These are phyloP conservation scores for Lactarius hengduanensis DNA, from an alignment of 768 basidiomycete genomes.

Conservation along the genomic window DNA sequence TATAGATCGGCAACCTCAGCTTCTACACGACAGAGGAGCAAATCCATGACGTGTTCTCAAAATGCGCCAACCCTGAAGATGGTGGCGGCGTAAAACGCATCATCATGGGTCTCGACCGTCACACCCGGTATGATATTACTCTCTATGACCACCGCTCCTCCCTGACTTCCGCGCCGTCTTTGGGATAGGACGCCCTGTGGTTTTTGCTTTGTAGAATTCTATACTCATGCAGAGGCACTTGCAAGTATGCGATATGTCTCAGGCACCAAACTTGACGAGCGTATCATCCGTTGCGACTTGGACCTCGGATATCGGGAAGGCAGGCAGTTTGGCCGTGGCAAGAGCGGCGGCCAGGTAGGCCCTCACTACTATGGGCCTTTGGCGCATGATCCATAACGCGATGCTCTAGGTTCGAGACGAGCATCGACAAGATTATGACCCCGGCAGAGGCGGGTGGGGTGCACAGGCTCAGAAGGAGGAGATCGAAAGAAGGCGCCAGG, in stretches of 20 bases:
- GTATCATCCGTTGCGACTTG: slow-evolving; percentile 96
- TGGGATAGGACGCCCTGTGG: slow-evolving; percentile 78
- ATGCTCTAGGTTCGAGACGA: slow-evolving; percentile 74
- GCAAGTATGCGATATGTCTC: slow-evolving; percentile 92
- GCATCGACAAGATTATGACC: slow-evolving; percentile 94
- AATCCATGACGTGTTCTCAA: slow-evolving; percentile 89
- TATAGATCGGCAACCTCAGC: slow-evolving; percentile 86
- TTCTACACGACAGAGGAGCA: slow-evolving; percentile 96
- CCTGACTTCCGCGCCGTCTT: slow-evolving; percentile 19
- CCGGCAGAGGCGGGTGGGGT: slow-evolving; percentile 94
- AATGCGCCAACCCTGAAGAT: slow-evolving; percentile 84
- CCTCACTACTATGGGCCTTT: neutral
- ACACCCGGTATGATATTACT: slow-evolving; percentile 60
- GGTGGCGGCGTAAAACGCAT: slow-evolving; percentile 90
- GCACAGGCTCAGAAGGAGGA: slow-evolving; percentile 77
- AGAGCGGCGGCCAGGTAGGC: slow-evolving; percentile 87
- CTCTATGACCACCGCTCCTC: neutral
- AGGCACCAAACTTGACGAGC: slow-evolving; percentile 98
- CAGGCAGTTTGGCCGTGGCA: slow-evolving; percentile 94
- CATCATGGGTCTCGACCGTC: slow-evolving; percentile 92
- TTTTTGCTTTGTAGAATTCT: slow-evolving; percentile 96
- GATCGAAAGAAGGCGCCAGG: slow-evolving; percentile 72
- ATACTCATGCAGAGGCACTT: slow-evolving; percentile 90
- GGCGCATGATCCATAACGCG: neutral
- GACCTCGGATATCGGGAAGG: slow-evolving; percentile 97